Base-by-base conservation (phyloP, 257 asterid genomes). In the Galeopsis tetrahit region DNA sequence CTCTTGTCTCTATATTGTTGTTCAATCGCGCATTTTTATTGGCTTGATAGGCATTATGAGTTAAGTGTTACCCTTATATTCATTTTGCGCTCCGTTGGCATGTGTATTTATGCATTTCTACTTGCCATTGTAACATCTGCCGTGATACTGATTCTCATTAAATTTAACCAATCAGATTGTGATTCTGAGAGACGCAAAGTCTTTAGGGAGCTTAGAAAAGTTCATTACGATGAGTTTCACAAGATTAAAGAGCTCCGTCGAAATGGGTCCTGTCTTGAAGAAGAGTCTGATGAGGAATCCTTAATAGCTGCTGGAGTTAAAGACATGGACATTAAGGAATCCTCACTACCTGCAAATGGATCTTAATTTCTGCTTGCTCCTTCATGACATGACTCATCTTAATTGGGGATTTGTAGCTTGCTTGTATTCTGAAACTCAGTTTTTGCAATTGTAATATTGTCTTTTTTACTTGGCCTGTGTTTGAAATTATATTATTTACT, bases 161-260 rank as follows among this genome's bases (percentile, higher is more conserved):
- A 13, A 7, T 57, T 65, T 31, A n/a, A 36, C 43, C 60, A 69
- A 44, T 71, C 78, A 88, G 96, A 71, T 75, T 78, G 82, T 32
- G 92, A 78, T 70, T 77, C 83, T 2, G 95, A 80, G 81, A 87
- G 82, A 71, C 84, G 88, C 63, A 84, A 68, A 71, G 80, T 71
- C 88, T 92, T 95, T 56, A 83, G 84, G 84, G 96, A 92, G 83
- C 97, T 83, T 3, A 80, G 99, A 66, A 89, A 88, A 77, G 93
- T 84, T 75, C 99, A 95, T 77, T 95, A 95, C 60, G 92, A 95
- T 7, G 99, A 95, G 85, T 95, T 84, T 76, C 86, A 51, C 66
- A 89, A 82, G 73, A 87, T 92, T 78, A 85, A 68, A 76, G 97
- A 91, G 77, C 83, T 86, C 63, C 89, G 82, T 63, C 78, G 83